A percentile compares a stretch with the other conserved stretches of the same genome.
phyloP scores from a whole-genome alignment of 306 rosid genomes.

The Malus sieversii region DNA sequence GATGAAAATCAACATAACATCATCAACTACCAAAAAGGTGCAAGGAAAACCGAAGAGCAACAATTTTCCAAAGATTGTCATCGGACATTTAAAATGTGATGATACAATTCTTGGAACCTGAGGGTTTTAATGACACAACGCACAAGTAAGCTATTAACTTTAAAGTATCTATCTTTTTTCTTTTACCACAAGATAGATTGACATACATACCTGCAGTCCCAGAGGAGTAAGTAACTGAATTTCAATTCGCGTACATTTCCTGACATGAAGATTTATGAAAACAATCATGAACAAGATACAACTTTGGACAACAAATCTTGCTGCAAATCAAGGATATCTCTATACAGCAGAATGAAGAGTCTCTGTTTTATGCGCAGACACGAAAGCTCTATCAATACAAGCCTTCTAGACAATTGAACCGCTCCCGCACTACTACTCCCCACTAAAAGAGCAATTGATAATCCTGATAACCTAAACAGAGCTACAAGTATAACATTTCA shows the following conservation, averaged over 20 bases:
- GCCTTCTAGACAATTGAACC: too few species aligned
- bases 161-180: not conserved
- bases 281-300: not conserved
- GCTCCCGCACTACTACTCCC: too few species aligned
- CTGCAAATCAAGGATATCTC: not conserved
- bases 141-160: not conserved
- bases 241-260: slow-evolving; percentile 97
- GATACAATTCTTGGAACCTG: not conserved
- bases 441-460: too few species aligned
- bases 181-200: not conserved
- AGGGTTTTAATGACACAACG: not conserved
- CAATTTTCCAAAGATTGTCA: not conserved
- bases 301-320: not conserved
- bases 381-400: too few species aligned
- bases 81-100: not conserved
- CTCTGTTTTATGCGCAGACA: too few species aligned
- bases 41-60: not conserved
- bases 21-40: not conserved
- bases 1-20: not conserved
- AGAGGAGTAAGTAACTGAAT: slow-evolving; percentile 81
- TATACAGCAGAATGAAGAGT: too few species aligned
- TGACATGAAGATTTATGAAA: slow-evolving; percentile 22
- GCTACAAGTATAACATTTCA: not conserved
- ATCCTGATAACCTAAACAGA: not conserved
- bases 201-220: slow-evolving; percentile 86